Conservation (phyloP, 2,329 filamentous ascomycete species). For the Westerdykella aurantiaca region DNA sequence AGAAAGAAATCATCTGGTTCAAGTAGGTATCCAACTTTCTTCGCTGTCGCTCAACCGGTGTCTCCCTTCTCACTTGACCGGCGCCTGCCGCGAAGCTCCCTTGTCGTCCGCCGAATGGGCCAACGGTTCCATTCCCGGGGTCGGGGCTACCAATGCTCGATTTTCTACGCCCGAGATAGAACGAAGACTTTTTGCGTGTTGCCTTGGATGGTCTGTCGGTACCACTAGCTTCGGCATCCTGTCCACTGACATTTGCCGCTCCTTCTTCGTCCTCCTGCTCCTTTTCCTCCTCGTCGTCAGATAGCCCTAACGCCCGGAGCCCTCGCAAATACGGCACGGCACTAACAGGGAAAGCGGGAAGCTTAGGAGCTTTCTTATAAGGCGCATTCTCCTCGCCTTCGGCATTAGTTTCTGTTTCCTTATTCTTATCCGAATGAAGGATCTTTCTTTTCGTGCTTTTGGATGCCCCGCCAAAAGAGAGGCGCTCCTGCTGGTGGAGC, state of each 20-base stretch:
- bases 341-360: slow-evolving; percentile 83
- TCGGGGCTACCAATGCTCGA: slow-evolving; percentile 46
- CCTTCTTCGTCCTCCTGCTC: slow-evolving; percentile 58
- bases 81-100: slow-evolving; percentile 39
- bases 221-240: slow-evolving; percentile 64
- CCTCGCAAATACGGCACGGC: slow-evolving; percentile 86
- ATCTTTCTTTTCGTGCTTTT: slow-evolving; percentile 2
- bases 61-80: slow-evolving; percentile 42
- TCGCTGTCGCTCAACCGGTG: slow-evolving; percentile 73
- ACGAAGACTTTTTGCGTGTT: slow-evolving; percentile 52
- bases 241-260: slow-evolving; percentile 48
- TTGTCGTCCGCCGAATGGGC: slow-evolving; percentile 22
- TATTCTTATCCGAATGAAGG: slow-evolving; percentile 3
- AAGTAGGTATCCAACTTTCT: slow-evolving; percentile 84
- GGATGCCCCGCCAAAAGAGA: slow-evolving; percentile 34
- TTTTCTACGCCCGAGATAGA: slow-evolving; percentile 53
- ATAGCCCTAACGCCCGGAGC: slow-evolving; percentile 59
- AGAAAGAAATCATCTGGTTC: slow-evolving; percentile 88
- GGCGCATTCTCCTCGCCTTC: slow-evolving; percentile 17
- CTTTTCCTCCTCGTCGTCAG: slow-evolving; percentile 66
- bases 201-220: slow-evolving; percentile 53
- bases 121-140: slow-evolving; percentile 19
- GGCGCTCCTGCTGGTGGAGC: slow-evolving; percentile 75
- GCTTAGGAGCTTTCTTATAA: slow-evolving; percentile 53
- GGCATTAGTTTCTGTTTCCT: slow-evolving; percentile 12